Conservation (phyloP, 2,329 filamentous ascomycete species). For the Paecilomyces formosus region DNA sequence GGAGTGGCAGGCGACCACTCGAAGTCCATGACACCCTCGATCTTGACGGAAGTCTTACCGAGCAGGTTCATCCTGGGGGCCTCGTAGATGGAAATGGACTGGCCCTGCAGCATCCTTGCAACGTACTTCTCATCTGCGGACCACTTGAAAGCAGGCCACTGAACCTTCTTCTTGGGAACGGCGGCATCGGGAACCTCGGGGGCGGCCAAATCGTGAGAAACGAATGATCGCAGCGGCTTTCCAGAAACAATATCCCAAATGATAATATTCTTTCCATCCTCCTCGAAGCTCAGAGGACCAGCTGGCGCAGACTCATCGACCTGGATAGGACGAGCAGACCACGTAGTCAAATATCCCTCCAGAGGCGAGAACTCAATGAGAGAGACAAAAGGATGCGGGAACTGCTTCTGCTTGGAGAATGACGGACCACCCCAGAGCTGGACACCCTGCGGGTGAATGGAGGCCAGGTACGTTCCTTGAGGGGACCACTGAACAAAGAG, state of each 20-base stretch:
- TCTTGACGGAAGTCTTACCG: slow-evolving; percentile 88
- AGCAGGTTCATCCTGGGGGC: slow-evolving; percentile 81
- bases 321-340: slow-evolving; percentile 89
- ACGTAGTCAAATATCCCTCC: slow-evolving; percentile 91
- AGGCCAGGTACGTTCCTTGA: slow-evolving; percentile 85
- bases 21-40: slow-evolving; percentile 94
- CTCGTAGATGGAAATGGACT: slow-evolving; percentile 88
- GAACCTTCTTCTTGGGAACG: slow-evolving; percentile 79
- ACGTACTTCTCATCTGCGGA: slow-evolving; percentile 96
- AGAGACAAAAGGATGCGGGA: slow-evolving; percentile 92
- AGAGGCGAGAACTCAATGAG: slow-evolving; percentile 89
- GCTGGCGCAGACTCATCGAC: slow-evolving; percentile 82
- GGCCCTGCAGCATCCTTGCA: slow-evolving; percentile 77
- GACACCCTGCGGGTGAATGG: slow-evolving; percentile 90
- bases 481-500: slow-evolving; percentile 98
- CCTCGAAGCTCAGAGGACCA: slow-evolving; percentile 67
- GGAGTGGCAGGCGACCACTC: slow-evolving; percentile 89
- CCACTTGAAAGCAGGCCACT: slow-evolving; percentile 99
- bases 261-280: slow-evolving; percentile 98
- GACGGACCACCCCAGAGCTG: slow-evolving; percentile 91
- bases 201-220: slow-evolving; percentile 66
- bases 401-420: slow-evolving; percentile 86
- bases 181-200: slow-evolving; percentile 54
- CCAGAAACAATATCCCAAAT: slow-evolving; percentile 93
- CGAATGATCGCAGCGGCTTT: slow-evolving; percentile 86